A percentile compares a stretch with the other conserved stretches of the same genome.
These are phyloP conservation scores for Nosema granulosis DNA, from an alignment of 371 early-diverging fungal species.

Conservation along the genomic window DNA sequence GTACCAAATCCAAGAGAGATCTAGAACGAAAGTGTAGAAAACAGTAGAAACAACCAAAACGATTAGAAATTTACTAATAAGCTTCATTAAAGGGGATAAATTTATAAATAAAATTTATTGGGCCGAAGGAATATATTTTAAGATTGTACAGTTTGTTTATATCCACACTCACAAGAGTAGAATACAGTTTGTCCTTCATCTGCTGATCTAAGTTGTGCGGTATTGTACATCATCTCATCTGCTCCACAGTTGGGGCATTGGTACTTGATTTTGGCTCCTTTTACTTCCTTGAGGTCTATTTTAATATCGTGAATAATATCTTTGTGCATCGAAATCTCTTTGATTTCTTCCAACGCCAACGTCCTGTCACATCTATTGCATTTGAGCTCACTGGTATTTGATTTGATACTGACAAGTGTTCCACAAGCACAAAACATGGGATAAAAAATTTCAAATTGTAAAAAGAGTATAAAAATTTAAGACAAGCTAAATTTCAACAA, in stretches of 20 bases:
- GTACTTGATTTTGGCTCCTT: constrained; percentile 73
- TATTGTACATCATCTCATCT: constrained; percentile 90
- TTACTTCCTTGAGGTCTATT: constrained; percentile 23
- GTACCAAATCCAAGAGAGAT: background rate
- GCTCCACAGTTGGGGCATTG: constrained; percentile 79
- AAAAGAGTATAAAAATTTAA: background rate
- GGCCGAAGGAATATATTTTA: constrained; percentile 11
- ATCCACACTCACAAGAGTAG: constrained; percentile 94
- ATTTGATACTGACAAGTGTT: constrained; percentile 29
- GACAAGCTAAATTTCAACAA: too few relatives aligned
- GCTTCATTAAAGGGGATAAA: background rate
- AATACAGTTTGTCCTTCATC: constrained; percentile 99
- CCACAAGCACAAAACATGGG: constrained; percentile 60
- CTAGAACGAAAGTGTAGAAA: background rate
- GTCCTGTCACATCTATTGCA: constrained; percentile 44
- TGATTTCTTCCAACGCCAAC: background rate
- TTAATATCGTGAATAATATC: constrained; percentile 15
- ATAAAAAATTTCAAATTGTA: background rate
- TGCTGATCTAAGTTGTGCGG: constrained; percentile 91
- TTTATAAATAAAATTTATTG: background rate
- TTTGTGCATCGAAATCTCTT: background rate
- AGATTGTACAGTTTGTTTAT: constrained; percentile 66
- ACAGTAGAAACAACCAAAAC: background rate
- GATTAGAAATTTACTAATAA: background rate
- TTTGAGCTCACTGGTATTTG: constrained; percentile 8